Evolutionary conservation across 345 rosid genomes (phyloP).

Genomic region (Toxicodendron radicans): DNA sequence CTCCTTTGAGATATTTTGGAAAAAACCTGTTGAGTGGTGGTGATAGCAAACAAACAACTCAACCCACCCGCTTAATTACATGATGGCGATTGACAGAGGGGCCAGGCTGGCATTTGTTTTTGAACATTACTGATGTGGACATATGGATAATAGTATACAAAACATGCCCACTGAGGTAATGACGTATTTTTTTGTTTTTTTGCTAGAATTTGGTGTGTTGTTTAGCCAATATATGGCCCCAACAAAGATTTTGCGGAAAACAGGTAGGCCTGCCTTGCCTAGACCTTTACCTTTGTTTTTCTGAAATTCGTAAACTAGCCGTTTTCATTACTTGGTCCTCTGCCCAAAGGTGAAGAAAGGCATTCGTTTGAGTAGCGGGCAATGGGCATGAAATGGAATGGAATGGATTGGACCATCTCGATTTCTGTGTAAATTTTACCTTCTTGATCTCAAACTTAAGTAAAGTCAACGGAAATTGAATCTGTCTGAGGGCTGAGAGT

Average conservation of each 20-base stretch:
- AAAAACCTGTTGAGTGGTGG: too few species aligned
- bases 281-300: too few species aligned
- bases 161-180: too few species aligned
- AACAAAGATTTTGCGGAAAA: background rate
- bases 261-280: background rate
- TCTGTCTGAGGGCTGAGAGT: too few species aligned
- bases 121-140: constrained; percentile 3
- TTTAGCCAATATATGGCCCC: background rate
- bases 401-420: too few species aligned
- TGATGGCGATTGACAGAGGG: background rate
- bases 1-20: background rate
- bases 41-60: background rate
- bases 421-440: too few species aligned
- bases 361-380: background rate
- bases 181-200: too few species aligned
- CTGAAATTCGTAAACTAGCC: background rate
- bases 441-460: too few species aligned
- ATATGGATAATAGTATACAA: background rate
- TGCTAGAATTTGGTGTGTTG: background rate
- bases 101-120: constrained; percentile 27
- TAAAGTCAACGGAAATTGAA: too few species aligned
- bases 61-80: background rate
- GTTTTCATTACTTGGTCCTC: background rate
- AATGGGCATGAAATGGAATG: too few species aligned
- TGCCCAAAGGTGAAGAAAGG: background rate